Conservation (phyloP, 2,329 filamentous ascomycete genomes). For the Colletotrichum lentis region DNA sequence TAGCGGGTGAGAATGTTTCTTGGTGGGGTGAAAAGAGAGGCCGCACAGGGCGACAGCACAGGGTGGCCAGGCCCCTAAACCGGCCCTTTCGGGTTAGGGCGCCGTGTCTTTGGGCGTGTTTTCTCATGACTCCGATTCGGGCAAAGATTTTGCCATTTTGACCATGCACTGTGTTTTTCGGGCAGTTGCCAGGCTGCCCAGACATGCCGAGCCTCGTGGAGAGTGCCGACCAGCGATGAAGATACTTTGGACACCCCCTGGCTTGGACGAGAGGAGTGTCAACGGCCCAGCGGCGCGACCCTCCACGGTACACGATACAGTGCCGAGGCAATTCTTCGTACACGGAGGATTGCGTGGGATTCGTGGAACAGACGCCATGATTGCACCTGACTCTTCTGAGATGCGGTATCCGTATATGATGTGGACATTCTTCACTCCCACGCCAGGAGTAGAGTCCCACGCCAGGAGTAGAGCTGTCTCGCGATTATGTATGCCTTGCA, state of each 20-base stretch:
- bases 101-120: slow-evolving; percentile 6
- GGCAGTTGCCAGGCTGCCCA: slow-evolving; percentile 19
- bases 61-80: slow-evolving; percentile 11
- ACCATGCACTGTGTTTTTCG: slow-evolving; percentile 28
- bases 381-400: slow-evolving; percentile 15
- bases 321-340: slow-evolving; percentile 12
- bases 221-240: slow-evolving; percentile 4
- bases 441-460: neutral
- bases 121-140: slow-evolving; percentile 28
- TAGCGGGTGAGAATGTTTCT: slow-evolving; percentile 28
- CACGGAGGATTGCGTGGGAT: slow-evolving; percentile 4
- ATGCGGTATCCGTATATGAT: slow-evolving; percentile 1
- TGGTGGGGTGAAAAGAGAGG: slow-evolving; percentile 25
- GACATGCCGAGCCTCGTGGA: slow-evolving; percentile 24
- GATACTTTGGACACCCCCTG: slow-evolving; percentile 13
- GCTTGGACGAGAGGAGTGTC: slow-evolving; percentile 9
- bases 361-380: slow-evolving; percentile 10
- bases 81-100: slow-evolving; percentile 24
- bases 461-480: slow-evolving; percentile 10
- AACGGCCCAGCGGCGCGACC: slow-evolving; percentile 11
- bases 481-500: slow-evolving; percentile 17
- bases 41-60: slow-evolving; percentile 12
- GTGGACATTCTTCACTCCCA: slow-evolving; percentile 14
- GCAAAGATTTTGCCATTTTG: slow-evolving; percentile 27
- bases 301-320: slow-evolving; percentile 2